Evolutionary conservation across 768 basidiomycete genomes (phyloP), one percentile per base, ranked within the genome.

Genomic region (Pleurotus platypus): DNA sequence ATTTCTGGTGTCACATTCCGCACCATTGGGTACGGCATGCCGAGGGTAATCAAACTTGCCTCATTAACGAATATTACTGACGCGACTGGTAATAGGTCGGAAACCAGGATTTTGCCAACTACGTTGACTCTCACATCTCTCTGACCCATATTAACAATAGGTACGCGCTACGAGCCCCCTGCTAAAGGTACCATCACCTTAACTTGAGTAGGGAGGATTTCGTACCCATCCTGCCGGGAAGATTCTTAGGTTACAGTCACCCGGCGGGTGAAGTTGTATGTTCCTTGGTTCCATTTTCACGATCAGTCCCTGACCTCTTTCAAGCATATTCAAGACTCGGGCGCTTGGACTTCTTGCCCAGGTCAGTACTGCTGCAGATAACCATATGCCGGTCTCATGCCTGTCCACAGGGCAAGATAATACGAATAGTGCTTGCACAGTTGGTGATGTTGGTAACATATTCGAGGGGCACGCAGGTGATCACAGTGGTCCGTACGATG

Each of bases 141-240:
- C 61, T 87, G 48, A 83, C 78, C 1, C 85, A 82, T 62, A 80
- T 89, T 60, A 87, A 84, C 64, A 87, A 89, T 70, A 75, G 67
- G 76, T 75, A 38, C 55, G 69, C 24, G 40, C 20, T 18, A 20
- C 13, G 46, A 42, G 16, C 46, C 27, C 7, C 4, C 27, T 26
- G 15, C 18, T 37, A n/a, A 2, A 13, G 4, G 24, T 0, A 26
- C 1, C 18, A 35, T n/a, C 45, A 8, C 13, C 35, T 20, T 16
- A 3, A 49, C 47, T 9, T 16, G n/a, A 6, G 16, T 18, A 75
- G 75, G 61, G 66, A 77, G 60, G 78, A 79, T 55, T 57, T 65
- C n/a, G 65, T 77, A 26, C 76, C 78, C 47, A 76, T 75, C 46
- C 26, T 76, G 2, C 78, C 78, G 64, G 74, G 69, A 37, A 67